Evolutionary conservation across 306 rosid species (phyloP), one percentile per base, ranked within the genome.

Genomic region (Purshia tridentata): DNA sequence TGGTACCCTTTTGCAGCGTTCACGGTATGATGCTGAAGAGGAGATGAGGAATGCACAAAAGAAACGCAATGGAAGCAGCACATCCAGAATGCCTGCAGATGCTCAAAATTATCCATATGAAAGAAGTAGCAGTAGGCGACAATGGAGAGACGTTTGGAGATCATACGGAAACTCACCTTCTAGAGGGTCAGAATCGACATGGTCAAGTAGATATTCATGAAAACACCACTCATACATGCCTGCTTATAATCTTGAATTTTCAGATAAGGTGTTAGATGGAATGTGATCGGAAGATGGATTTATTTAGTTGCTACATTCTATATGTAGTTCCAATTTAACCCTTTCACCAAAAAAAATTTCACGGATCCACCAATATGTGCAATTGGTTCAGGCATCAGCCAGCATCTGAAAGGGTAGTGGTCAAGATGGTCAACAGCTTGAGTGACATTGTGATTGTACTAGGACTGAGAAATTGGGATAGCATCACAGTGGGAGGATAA

Each of bases 1-100:
- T 65, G 46, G 13, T 59, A 29, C 40, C n/a, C 54, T 77, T 63
- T 47, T 81, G 83, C 88, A 94, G 99, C 90, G 95, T 49, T 73
- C 90, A 29, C 90, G 84, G 67, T 94, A 94, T 56, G 96, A 91
- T 58, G 89, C 86, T 9, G 99, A 94, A 79, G 99, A 91, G 82
- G 96, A 91, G 82, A 78, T 84, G 89, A 90, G 97, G 76, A 89
- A 82, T 78, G 83, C 85, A 52, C 93, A 76, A 68, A 94, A 80
- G 95, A 90, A 83, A 78, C 86, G 89, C 49, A 72, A 73, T 67
- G 99, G 86, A 78, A 83, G 82, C 65, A 75, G 79, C 83, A 70
- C 86, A 22, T 77, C 88, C 37, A 91, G 90, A 84, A 75, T 82
- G 76, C 87, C 82, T 51, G 64, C 80, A 18, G 96, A 94, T 52